Percentiles rank a stretch among this genome's conserved stretches.
These are phyloP conservation scores for Gryganskiella cystojenkinii DNA, from an alignment of 192 early-diverging fungal genomes.

Conservation along the genomic window DNA sequence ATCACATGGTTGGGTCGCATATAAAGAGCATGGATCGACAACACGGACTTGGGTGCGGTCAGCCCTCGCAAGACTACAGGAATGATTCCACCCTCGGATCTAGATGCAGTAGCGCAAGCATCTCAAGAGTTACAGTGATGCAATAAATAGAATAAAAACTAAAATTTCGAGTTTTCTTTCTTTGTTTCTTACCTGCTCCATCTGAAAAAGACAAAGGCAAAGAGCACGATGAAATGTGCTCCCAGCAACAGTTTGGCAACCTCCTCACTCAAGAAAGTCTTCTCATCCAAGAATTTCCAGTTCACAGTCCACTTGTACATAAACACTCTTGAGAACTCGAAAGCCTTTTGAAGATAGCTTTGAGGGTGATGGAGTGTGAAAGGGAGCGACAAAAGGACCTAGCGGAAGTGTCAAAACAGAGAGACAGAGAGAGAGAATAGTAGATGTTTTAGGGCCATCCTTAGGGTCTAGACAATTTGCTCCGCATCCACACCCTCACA, in stretches of 20 bases:
- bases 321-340: conserved; percentile 91
- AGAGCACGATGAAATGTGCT: conserved; percentile 70
- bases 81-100: conserved; percentile 50
- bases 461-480: neutral
- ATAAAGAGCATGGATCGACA: conserved; percentile 28
- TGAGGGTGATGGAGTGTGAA: conserved; percentile 55
- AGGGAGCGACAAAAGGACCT: conserved; percentile 52
- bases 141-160: neutral
- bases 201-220: conserved; percentile 63
- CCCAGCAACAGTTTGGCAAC: conserved; percentile 71
- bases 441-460: neutral
- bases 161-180: neutral
- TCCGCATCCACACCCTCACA: too few species aligned
- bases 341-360: conserved; percentile 80
- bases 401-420: neutral
- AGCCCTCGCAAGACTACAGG: conserved; percentile 32
- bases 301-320: conserved; percentile 96
- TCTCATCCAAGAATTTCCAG: conserved; percentile 85
- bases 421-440: neutral
- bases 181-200: conserved; percentile 61
- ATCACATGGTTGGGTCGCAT: conserved; percentile 56
- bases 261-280: conserved; percentile 68
- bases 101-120: neutral
- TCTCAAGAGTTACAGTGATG: neutral
- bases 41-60: conserved; percentile 10